Base-by-base conservation (phyloP, 331 rosid genomes). In the Dryas integrifolia region DNA sequence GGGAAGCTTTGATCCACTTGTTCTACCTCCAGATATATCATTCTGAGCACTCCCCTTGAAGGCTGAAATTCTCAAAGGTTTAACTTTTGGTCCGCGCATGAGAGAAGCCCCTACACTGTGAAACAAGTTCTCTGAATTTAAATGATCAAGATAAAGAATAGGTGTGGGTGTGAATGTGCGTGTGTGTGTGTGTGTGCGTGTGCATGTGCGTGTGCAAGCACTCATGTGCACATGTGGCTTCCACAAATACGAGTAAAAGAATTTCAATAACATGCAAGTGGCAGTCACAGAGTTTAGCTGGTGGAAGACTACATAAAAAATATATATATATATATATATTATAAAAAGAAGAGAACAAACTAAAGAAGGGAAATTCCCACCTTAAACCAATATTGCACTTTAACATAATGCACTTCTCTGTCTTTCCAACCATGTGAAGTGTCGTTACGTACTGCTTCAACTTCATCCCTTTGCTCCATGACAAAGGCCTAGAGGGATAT, bases 51-150 rank as follows among this genome's bases (percentile, higher is more conserved):
- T 82, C 62, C 96, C 88, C 82, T 92, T 92, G 80, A 92, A 92
- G 85, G 90, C 86, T 44, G 89, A 83, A 70, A 90, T 80, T 75
- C 73, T 87, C 64, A 83, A 81, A 68, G 85, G 81, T 79, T 79
- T 82, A 65, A 76, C 70, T 78, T 86, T 87, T 86, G 92, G 75
- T 66, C 84, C 88, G 77, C 80, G 65, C 70, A 80, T 81, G 76
- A 58, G 76, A 80, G 86, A 83, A 77, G 88, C 76, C 85, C 96
- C 96, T 88, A 90, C 87, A 87, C 98, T 92, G 88, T 70, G 96
- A 80, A 89, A 87, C 76, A 87, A 84, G 67, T 50, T 79, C 75
- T 78, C 72, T 74, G 77, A 74, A 66, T 84, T 77, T 71, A 80
- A 61, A 62, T 69, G 75, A 67, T 57, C 61, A 72, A 63, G 79